phyloP scores from a whole-genome alignment of 225 moss, liverwort and hornwort genomes.

The Pleurozium schreberi region DNA sequence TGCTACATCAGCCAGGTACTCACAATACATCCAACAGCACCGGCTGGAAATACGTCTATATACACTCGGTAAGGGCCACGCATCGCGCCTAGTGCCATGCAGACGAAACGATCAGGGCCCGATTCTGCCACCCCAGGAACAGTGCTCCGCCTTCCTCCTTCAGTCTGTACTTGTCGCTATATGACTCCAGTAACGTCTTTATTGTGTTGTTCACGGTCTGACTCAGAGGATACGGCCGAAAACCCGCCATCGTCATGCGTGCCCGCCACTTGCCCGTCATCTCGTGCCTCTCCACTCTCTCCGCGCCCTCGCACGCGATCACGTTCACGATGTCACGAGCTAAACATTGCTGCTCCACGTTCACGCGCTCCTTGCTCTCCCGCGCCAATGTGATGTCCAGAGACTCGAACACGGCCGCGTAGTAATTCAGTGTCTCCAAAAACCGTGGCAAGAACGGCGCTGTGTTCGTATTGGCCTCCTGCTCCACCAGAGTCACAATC shows the following conservation, averaged over 20 bases:
- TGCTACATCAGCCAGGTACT: neutral
- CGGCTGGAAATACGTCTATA: neutral
- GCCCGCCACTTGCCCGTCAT: conserved; percentile 65
- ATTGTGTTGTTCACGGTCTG: conserved; percentile 43
- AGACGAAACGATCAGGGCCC: conserved; percentile 37
- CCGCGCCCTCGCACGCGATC: conserved; percentile 60
- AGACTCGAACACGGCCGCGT: conserved; percentile 63
- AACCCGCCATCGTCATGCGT: conserved; percentile 60
- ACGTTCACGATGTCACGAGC: conserved; percentile 81
- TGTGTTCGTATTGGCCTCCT: conserved; percentile 61
- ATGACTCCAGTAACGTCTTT: conserved; percentile 45
- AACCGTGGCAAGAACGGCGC: conserved; percentile 53
- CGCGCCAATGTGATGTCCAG: conserved; percentile 58
- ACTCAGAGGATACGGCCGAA: conserved; percentile 40
- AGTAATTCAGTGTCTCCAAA: conserved; percentile 61
- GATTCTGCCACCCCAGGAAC: conserved; percentile 43
- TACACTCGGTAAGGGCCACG: neutral
- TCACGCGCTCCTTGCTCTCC: conserved; percentile 63
- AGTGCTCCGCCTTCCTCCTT: conserved; percentile 44
- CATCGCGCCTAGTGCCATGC: conserved; percentile 35
- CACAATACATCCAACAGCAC: neutral
- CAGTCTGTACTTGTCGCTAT: conserved; percentile 49
- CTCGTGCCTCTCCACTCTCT: conserved; percentile 70
- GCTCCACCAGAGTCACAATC: conserved; percentile 64
- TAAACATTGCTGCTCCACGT: conserved; percentile 66